Evolutionary conservation across 345 rosid species (phyloP).

Genomic region (Clausena lansium): DNA sequence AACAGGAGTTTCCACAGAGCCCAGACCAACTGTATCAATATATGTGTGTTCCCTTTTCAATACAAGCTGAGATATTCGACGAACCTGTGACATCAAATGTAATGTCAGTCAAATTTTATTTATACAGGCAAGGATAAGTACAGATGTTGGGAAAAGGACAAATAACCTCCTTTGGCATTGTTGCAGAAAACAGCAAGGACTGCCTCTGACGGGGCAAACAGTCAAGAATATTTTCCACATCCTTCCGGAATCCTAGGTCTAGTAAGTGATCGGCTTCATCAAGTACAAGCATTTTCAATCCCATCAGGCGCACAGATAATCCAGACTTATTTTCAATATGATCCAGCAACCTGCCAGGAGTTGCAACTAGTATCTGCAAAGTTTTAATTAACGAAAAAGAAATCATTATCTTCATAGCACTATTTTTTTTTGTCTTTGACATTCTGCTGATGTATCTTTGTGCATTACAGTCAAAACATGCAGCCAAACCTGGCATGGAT

Average conservation of each 20-base stretch:
- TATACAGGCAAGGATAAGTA: conserved; percentile 2
- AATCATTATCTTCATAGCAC: conserved; percentile 1
- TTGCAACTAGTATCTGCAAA: conserved; percentile 80
- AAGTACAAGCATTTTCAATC: conserved; percentile 79
- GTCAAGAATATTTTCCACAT: conserved; percentile 84
- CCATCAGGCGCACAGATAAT: conserved; percentile 79
- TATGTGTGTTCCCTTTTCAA: conserved; percentile 77
- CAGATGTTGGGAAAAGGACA: conserved; percentile 8
- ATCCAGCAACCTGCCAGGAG: conserved; percentile 95
- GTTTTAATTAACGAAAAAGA: neutral
- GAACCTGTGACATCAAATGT: conserved; percentile 52
- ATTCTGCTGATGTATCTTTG: neutral
- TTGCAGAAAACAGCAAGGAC: conserved; percentile 83
- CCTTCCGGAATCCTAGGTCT: conserved; percentile 94
- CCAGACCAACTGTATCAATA: conserved; percentile 73
- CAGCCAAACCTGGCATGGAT: conserved; percentile 82
- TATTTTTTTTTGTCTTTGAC: neutral
- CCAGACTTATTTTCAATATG: conserved; percentile 88
- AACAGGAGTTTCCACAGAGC: conserved; percentile 74
- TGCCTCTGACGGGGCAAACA: conserved; percentile 88
- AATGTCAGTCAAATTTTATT: neutral
- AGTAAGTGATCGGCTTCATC: conserved; percentile 96
- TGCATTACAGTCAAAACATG: neutral
- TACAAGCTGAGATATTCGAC: conserved; percentile 89
- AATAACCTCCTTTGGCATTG: conserved; percentile 88